A percentile compares a stretch with the other conserved stretches of the same genome.
Evolutionary conservation across 768 basidiomycete genomes (phyloP).

Genomic region (Punctularia strigosozonata): DNA sequence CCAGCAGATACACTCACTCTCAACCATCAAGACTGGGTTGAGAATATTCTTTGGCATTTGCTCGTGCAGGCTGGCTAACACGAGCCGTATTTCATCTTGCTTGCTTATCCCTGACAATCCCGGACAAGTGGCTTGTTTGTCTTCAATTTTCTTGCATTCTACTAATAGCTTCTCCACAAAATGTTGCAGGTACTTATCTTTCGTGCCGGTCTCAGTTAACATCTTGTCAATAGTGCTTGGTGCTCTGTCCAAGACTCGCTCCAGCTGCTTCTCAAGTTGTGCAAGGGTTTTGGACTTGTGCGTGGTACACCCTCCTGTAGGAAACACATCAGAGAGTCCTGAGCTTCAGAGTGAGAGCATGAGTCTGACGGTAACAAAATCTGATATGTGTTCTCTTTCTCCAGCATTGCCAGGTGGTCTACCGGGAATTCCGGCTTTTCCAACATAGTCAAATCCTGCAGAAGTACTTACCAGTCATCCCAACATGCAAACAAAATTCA

Average conservation of each 20-base stretch:
- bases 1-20: too few relatives aligned
- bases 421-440: too few relatives aligned
- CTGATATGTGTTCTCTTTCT: not conserved
- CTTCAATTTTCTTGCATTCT: not conserved
- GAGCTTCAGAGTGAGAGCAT: not conserved
- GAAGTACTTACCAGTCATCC: constrained; percentile 12
- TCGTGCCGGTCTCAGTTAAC: constrained; percentile 4
- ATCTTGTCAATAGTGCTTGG: not conserved
- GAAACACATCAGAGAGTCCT: not conserved
- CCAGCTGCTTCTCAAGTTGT: not conserved
- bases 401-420: not conserved
- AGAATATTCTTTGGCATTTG: constrained; percentile 2
- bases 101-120: too few relatives aligned
- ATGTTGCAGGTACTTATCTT: constrained; percentile 6
- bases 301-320: not conserved
- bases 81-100: too few relatives aligned
- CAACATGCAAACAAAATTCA: constrained; percentile 17
- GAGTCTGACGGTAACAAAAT: not conserved
- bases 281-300: not conserved
- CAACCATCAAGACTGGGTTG: constrained; percentile 6
- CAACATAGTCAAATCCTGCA: constrained; percentile 16
- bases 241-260: constrained; percentile 1
- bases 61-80: too few relatives aligned
- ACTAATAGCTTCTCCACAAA: constrained; percentile 3
- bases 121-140: too few relatives aligned